Conservation (phyloP, 306 rosid species). For the Vigna nakashimae region DNA sequence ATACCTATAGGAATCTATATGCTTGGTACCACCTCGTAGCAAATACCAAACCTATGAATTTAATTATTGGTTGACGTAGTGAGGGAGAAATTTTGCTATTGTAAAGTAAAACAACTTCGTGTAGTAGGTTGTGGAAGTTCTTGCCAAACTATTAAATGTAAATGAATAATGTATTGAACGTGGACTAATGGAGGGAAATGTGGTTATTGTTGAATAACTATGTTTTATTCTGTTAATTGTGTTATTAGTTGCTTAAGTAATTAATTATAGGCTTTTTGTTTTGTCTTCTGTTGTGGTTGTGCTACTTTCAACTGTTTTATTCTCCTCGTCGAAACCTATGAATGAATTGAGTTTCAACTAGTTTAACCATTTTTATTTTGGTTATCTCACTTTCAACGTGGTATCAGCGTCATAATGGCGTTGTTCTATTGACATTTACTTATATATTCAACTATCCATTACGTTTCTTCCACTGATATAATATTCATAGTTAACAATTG, state of each 20-base stretch:
- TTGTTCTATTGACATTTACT: neutral
- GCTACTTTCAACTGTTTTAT: neutral
- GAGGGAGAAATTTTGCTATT: neutral
- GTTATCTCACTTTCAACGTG: too few relatives aligned
- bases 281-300: neutral
- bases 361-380: too few relatives aligned
- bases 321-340: neutral
- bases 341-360: too few relatives aligned
- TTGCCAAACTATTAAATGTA: slow-evolving; percentile 8
- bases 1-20: neutral
- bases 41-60: neutral
- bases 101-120: neutral
- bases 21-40: neutral
- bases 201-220: neutral
- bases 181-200: neutral
- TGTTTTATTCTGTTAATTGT: neutral
- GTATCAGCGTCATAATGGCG: too few relatives aligned
- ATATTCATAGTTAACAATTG: too few relatives aligned
- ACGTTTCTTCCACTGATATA: too few relatives aligned
- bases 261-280: neutral
- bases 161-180: neutral
- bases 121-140: neutral
- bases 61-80: neutral
- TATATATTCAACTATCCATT: neutral
- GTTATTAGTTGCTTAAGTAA: neutral